A percentile compares a stretch with the other conserved stretches of the same genome.
phyloP scores from a whole-genome alignment of 139 green algal genomes.

The Protoeuglena noctilucae region DNA sequence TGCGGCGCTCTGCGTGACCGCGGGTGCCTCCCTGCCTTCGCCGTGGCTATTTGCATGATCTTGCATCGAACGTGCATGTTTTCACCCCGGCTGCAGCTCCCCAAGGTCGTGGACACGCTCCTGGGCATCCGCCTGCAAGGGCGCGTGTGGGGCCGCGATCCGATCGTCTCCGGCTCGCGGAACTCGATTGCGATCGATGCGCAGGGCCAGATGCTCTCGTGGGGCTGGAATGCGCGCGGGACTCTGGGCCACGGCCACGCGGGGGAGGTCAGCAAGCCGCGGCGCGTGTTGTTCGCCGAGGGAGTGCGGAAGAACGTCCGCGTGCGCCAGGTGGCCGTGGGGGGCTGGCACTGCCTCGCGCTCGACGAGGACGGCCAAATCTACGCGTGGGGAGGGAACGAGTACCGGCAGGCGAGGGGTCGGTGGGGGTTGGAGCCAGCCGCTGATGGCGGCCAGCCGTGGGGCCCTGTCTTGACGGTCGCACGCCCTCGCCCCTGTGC shows the following conservation, averaged over 20 bases:
- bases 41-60: too few relatives aligned
- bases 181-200: slow-evolving; percentile 55
- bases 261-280: slow-evolving; percentile 26
- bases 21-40: too few relatives aligned
- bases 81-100: slow-evolving; percentile 1
- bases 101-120: slow-evolving; percentile 60
- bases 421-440: too few relatives aligned
- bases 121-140: slow-evolving; percentile 46
- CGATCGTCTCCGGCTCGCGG: slow-evolving; percentile 36
- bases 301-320: background rate
- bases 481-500: too few relatives aligned
- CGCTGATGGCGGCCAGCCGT: too few relatives aligned
- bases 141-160: slow-evolving; percentile 13
- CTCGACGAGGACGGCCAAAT: slow-evolving; percentile 27
- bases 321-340: slow-evolving; percentile 68
- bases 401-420: slow-evolving; percentile 71
- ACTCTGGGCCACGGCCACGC: slow-evolving; percentile 62
- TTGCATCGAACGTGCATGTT: background rate
- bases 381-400: slow-evolving; percentile 70
- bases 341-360: slow-evolving; percentile 80
- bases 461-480: too few relatives aligned
- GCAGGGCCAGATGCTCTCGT: slow-evolving; percentile 45
- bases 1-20: too few relatives aligned
- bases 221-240: slow-evolving; percentile 70
- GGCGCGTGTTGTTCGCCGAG: slow-evolving; percentile 15